Base-by-base conservation (phyloP, 106 monocot species). In the Dendrobium huoshanense region DNA sequence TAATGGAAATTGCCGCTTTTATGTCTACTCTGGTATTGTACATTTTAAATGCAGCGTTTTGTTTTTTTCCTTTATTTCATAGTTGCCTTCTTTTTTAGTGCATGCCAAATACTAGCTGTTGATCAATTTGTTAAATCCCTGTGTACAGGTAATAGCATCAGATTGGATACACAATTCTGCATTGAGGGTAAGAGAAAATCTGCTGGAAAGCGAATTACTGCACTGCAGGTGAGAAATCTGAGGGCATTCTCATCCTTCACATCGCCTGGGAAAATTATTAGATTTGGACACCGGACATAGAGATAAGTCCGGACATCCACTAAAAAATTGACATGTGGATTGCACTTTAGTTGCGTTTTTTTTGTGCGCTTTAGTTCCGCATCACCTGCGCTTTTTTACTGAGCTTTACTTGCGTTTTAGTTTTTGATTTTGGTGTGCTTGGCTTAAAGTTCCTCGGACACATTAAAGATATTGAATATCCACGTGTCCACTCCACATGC, bases 1-100 rank as follows among this genome's bases (percentile, higher is more conserved):
- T 41, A 56, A 65, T 59, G 93, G 96, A 65, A 83, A 74, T 79
- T 94, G 91, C 41, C 87, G 89, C 45, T 89, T 96, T 73, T 96
- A 92, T 78, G 58, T 84, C 70, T 84, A 78, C 77, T 87, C 84
- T 83, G 96, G 96, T 96, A 86, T 13, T 68, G 16, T 61, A 2
- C 61, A 61, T 22, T 61, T n/a, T 2, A 61, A 5, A 65, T 24
- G 1, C 25, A 7, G 22, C 51, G 3, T 51, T 51, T 51, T 11
- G 2, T 51, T 24, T 51, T 24, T 64, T 61, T 64, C 5, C 64
- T 64, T 64, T 65, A 22, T 65, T 24, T 65, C 6, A 7, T 25
- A 65, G 1, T 65, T 25, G 7, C 24, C 64, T 64, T 65, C 19
- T 56, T 10, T 70, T 70, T 11, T 70, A 37, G 37, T 1, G 54